A percentile compares a stretch with the other conserved stretches of the same genome.
Evolutionary conservation across 257 asterid species (phyloP).

Genomic region (Gentiana macrophylla): DNA sequence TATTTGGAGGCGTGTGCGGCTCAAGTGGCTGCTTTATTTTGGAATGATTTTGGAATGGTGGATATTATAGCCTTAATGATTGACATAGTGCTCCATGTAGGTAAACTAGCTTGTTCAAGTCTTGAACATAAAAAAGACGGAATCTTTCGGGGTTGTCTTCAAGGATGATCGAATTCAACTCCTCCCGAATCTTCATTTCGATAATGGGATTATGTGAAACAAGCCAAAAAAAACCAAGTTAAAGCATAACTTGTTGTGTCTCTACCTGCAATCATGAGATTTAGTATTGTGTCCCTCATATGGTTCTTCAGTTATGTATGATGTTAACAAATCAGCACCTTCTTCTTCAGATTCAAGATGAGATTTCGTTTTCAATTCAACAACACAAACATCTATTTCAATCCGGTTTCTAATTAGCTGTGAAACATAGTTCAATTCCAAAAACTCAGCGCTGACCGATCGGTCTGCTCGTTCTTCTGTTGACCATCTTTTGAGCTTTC

Average conservation of each 20-base stretch:
- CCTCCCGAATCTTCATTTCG: slow-evolving; percentile 37
- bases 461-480: no score
- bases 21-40: slow-evolving; percentile 32
- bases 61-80: slow-evolving; percentile 34
- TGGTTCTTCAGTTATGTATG: no score
- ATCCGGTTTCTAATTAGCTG: no score
- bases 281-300: slow-evolving; percentile 52
- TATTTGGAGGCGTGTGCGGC: slow-evolving; percentile 31
- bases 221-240: slow-evolving; percentile 54
- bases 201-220: slow-evolving; percentile 35
- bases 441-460: no score
- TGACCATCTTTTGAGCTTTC: no score
- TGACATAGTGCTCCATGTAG: slow-evolving; percentile 39
- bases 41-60: slow-evolving; percentile 43
- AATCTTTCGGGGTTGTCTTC: slow-evolving; percentile 6
- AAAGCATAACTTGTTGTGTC: slow-evolving; percentile 61
- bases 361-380: no score
- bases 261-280: slow-evolving; percentile 54
- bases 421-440: no score
- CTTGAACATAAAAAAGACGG: slow-evolving; percentile 30
- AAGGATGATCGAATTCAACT: slow-evolving; percentile 16
- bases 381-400: no score
- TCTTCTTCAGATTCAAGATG: no score
- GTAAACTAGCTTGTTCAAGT: slow-evolving; percentile 25
- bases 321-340: no score